Evolutionary conservation across 495 filamentous ascomycete species (phyloP), one percentile per base, ranked within the genome.

Genomic region (Podospora sp.): DNA sequence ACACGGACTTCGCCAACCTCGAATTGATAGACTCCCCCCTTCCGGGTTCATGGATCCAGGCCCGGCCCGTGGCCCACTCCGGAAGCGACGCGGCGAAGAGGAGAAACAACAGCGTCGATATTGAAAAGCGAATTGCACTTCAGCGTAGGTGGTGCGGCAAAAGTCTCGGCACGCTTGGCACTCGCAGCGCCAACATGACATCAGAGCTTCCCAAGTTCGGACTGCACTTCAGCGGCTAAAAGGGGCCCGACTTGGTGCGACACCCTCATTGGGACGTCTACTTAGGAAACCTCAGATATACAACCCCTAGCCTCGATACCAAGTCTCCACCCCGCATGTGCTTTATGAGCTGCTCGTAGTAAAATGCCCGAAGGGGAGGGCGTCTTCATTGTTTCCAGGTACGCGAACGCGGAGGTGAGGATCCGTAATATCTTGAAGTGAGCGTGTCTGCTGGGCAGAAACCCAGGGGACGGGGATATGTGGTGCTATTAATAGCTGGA

Each of bases 131-230:
- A 55, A 55, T 22, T 9, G n/a, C n/a, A 5, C 52, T 55, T n/a
- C 20, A 3, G 7, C 20, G 3, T 55, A 26, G 1, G 5, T 55
- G 52, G n/a, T 24, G 21, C 52, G 52, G 52, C 14, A 55, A 55
- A 55, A 55, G 25, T 55, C 52, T 55, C 52, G 52, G 52, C 52
- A 55, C 20, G 52, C 52, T 16, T n/a, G 52, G 52, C 52, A 55
- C n/a, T 55, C 52, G 7, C 21, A 26, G 52, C 8, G 9, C 20
- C 21, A 26, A 55, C 52, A 55, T 55, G 52, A 22, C 52, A 55
- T 55, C 52, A 55, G 5, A 46, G 16, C 7, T 52, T 12, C 52
- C 24, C 52, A 26, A 22, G 52, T 55, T 11, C 40, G 40, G 40
- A 46, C 40, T 6, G 25, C n/a, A 26, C 22, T 55, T 55, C 52